Conservation (phyloP, 2,329 filamentous ascomycete genomes). For the Beauveria varroae region DNA sequence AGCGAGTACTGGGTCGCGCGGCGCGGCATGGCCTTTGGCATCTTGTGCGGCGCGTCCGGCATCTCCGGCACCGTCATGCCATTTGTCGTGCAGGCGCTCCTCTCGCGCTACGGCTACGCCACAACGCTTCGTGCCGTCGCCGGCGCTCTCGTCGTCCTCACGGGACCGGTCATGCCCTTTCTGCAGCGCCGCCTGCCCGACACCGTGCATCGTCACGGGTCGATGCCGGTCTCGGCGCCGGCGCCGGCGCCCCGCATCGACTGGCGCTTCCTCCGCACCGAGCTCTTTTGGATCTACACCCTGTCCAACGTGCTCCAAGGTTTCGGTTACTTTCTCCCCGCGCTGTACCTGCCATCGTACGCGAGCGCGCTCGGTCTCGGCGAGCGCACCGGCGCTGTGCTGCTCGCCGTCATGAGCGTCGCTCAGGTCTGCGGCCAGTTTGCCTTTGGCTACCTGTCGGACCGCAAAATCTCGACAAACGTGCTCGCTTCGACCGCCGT, state of each 20-base stretch:
- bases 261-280: slow-evolving; percentile 33
- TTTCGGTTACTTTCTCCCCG: slow-evolving; percentile 46
- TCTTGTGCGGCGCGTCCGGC: slow-evolving; percentile 24
- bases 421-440: slow-evolving; percentile 41
- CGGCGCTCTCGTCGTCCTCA: slow-evolving; percentile 27
- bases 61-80: slow-evolving; percentile 26
- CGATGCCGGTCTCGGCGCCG: background rate
- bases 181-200: slow-evolving; percentile 25
- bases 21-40: slow-evolving; percentile 30
- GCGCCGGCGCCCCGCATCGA: slow-evolving; percentile 11
- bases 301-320: slow-evolving; percentile 43
- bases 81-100: slow-evolving; percentile 29
- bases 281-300: slow-evolving; percentile 43
- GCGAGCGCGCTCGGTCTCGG: slow-evolving; percentile 31
- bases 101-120: slow-evolving; percentile 29
- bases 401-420: slow-evolving; percentile 42
- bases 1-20: slow-evolving; percentile 31
- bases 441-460: slow-evolving; percentile 43
- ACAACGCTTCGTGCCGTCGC: slow-evolving; percentile 29
- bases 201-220: background rate
- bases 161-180: slow-evolving; percentile 31
- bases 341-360: slow-evolving; percentile 42
- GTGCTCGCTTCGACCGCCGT: slow-evolving; percentile 30
- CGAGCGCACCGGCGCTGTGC: slow-evolving; percentile 31
- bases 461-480: slow-evolving; percentile 26